These are phyloP conservation scores for Gentiana dahurica DNA, from an alignment of 257 asterid species.

Conservation along the genomic window DNA sequence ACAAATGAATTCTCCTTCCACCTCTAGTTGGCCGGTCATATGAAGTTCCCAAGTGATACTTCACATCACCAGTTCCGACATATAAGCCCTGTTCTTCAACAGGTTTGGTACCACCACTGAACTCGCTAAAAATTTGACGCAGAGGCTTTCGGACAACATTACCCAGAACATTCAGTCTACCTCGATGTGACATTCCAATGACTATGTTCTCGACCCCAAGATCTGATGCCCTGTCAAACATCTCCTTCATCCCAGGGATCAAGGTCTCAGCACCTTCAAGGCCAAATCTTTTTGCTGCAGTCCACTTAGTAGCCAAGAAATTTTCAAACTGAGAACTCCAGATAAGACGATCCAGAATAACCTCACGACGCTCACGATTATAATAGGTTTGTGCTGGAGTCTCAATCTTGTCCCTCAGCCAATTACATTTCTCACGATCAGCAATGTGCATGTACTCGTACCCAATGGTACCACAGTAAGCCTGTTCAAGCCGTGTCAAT, in stretches of 20 bases:
- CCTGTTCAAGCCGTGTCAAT: constrained; percentile 88
- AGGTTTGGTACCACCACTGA: constrained; percentile 85
- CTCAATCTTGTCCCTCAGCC: constrained; percentile 95
- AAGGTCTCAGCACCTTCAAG: constrained; percentile 96
- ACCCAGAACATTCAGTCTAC: constrained; percentile 80
- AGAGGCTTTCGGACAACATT: constrained; percentile 92
- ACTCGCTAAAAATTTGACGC: constrained; percentile 85
- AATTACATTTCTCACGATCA: constrained; percentile 87
- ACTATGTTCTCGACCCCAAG: constrained; percentile 95
- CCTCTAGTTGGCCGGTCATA: constrained; percentile 97
- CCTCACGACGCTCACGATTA: constrained; percentile 71
- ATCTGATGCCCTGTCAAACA: constrained; percentile 93
- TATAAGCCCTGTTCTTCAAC: constrained; percentile 79
- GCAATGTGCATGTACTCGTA: constrained; percentile 96
- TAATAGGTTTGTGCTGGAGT: constrained; percentile 72
- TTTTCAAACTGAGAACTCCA: constrained; percentile 93
- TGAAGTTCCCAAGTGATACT: constrained; percentile 94
- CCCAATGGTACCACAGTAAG: constrained; percentile 89
- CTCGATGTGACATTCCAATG: constrained; percentile 97
- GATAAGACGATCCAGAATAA: constrained; percentile 81
- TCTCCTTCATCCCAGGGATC: constrained; percentile 99
- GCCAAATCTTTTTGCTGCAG: constrained; percentile 93
- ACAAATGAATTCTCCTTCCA: constrained; percentile 87
- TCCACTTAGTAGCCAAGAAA: constrained; percentile 94
- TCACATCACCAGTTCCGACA: constrained; percentile 97